Evolutionary conservation across 169 alveolate genomes (phyloP).

Genomic region (Plasmodium ovale): DNA sequence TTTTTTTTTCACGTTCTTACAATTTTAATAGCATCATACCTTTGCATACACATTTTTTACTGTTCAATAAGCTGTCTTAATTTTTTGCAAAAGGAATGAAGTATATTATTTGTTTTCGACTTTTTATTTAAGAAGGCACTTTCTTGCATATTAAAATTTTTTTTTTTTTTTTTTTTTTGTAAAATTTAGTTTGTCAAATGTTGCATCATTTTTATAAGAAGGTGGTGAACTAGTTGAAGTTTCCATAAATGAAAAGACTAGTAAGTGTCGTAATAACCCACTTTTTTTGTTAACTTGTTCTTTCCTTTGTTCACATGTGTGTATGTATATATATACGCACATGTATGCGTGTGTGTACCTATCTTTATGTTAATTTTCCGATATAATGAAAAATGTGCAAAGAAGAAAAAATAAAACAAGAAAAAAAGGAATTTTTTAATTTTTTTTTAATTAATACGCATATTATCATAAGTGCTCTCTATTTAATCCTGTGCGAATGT

Average conservation of each 20-base stretch:
- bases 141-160: conserved; percentile 29
- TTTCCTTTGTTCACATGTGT: not conserved
- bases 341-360: too few relatives aligned
- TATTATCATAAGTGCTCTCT: not conserved
- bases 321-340: not conserved
- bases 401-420: not conserved
- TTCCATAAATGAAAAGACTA: not conserved
- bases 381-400: conserved; percentile 1
- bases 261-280: not conserved
- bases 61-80: too few relatives aligned
- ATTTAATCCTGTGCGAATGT: not conserved
- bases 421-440: too few relatives aligned
- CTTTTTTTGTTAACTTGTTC: conserved; percentile 3
- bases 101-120: not conserved
- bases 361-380: not conserved
- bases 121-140: conserved; percentile 38
- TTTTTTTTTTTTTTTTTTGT: not conserved
- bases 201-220: conserved; percentile 1
- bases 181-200: conserved; percentile 12
- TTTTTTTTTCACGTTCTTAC: not conserved
- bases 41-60: not conserved
- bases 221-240: not conserved
- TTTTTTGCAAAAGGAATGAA: too few relatives aligned
- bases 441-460: not conserved
- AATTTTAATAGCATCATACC: not conserved